phyloP scores from a whole-genome alignment of 78 protist genomes.

The Isochrysis galbana region DNA sequence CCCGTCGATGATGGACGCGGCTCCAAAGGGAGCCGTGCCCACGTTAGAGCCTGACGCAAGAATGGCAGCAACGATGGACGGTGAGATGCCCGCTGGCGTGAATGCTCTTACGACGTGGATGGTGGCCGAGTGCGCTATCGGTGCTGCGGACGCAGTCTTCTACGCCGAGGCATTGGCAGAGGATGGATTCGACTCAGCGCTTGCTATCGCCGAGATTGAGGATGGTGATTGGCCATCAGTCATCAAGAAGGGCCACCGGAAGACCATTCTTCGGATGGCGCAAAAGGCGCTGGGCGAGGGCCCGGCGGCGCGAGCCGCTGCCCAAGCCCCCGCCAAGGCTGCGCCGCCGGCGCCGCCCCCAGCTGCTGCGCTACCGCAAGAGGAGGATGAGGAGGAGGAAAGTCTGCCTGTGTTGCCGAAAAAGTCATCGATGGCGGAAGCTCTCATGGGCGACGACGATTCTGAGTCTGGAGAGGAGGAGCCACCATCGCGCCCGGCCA shows the following conservation, averaged over 20 bases:
- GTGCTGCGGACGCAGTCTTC: neutral
- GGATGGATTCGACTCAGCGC: neutral
- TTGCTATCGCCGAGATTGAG: neutral
- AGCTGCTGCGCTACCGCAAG: neutral
- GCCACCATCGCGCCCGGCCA: neutral
- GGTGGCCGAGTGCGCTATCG: neutral
- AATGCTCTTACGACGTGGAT: neutral
- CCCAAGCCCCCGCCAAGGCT: no score
- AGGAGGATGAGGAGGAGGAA: neutral
- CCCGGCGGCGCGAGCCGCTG: neutral
- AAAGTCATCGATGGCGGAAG: neutral
- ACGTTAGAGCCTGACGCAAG: neutral
- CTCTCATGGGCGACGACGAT: neutral
- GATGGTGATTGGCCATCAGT: neutral
- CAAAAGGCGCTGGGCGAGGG: neutral
- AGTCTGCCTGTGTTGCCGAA: neutral
- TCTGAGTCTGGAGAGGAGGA: neutral
- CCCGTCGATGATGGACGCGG: neutral
- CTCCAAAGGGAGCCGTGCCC: neutral
- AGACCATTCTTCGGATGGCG: neutral
- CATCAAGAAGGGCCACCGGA: neutral
- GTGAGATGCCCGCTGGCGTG: neutral
- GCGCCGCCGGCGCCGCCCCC: no score
- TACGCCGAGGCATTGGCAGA: neutral
- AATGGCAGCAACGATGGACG: neutral